A percentile compares a stretch with the other conserved stretches of the same genome.
phyloP scores from a whole-genome alignment of 805 yeast genomes.

The Lipomyces mesembrius region DNA sequence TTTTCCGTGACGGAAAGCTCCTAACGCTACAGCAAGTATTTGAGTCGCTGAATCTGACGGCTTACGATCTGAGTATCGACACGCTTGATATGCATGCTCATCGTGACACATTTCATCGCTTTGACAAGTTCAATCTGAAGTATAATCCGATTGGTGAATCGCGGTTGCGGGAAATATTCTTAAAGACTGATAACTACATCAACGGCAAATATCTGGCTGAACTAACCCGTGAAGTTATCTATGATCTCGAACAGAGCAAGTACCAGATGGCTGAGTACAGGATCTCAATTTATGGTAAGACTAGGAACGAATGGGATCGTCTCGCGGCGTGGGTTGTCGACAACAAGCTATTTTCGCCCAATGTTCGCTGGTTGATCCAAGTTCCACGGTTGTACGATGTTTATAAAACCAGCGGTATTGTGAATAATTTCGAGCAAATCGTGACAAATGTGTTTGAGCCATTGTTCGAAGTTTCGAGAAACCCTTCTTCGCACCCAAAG shows the following conservation, averaged over 20 bases:
- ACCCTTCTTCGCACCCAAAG: slow-evolving; percentile 90
- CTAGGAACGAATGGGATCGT: slow-evolving; percentile 91
- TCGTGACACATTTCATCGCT: slow-evolving; percentile 95
- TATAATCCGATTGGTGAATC: slow-evolving; percentile 99
- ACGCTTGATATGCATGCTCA: slow-evolving; percentile 99
- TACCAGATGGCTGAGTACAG: slow-evolving; percentile 98
- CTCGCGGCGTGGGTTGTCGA: slow-evolving; percentile 95
- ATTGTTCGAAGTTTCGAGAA: slow-evolving; percentile 81
- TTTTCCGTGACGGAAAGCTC: slow-evolving; percentile 87
- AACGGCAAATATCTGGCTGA: slow-evolving; percentile 90
- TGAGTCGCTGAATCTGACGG: slow-evolving; percentile 85
- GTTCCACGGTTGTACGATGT: slow-evolving; percentile 92
- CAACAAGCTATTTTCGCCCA: slow-evolving; percentile 86
- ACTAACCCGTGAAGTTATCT: slow-evolving; percentile 86
- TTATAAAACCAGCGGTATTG: slow-evolving; percentile 76
- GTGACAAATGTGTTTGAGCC: slow-evolving; percentile 83
- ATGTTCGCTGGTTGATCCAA: slow-evolving; percentile 96
- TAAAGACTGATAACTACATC: slow-evolving; percentile 93
- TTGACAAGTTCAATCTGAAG: slow-evolving; percentile 95
- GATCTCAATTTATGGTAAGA: slow-evolving; percentile 91
- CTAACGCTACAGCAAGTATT: slow-evolving; percentile 89
- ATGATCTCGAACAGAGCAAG: slow-evolving; percentile 91
- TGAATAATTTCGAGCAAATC: slow-evolving; percentile 73
- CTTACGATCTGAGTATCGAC: slow-evolving; percentile 93
- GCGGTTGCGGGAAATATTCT: slow-evolving; percentile 90